Evolutionary conservation across 1,139 yeast genomes (phyloP).

Genomic region (Eremothecium gossypii): DNA sequence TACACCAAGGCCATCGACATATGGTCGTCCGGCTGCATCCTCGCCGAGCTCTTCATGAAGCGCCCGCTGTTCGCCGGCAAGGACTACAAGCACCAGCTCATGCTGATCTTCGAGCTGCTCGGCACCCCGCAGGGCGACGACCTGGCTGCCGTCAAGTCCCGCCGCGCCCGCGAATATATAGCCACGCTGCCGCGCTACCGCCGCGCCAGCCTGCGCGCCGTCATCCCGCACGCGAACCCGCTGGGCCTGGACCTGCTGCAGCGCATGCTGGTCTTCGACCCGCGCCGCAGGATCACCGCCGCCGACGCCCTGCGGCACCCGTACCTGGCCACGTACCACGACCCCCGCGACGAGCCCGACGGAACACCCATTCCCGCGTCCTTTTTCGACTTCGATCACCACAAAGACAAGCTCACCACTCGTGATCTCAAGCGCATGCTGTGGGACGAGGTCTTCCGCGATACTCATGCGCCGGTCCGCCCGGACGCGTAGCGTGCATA

Average conservation of each 20-base stretch:
- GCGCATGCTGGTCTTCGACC: conserved; percentile 70
- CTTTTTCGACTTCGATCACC: conserved; percentile 75
- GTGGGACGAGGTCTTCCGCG: conserved; percentile 42
- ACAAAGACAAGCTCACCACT: conserved; percentile 59
- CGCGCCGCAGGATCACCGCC: conserved; percentile 66
- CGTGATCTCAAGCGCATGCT: conserved; percentile 63
- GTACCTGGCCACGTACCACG: conserved; percentile 70
- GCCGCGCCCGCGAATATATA: conserved; percentile 81
- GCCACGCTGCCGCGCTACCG: conserved; percentile 55
- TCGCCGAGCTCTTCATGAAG: conserved; percentile 85
- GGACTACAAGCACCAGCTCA: conserved; percentile 85
- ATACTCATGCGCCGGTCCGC: not conserved
- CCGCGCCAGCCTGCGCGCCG: conserved; percentile 43
- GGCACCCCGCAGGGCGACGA: conserved; percentile 88
- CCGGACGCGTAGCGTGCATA: too few relatives aligned
- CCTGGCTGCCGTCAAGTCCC: conserved; percentile 66
- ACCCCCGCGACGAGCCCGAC: conserved; percentile 72
- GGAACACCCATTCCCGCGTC: conserved; percentile 65
- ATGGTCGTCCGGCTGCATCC: conserved; percentile 94
- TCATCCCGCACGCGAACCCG: conserved; percentile 52
- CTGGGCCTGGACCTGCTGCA: conserved; percentile 70
- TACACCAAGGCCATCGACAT: conserved; percentile 93
- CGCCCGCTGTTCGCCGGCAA: conserved; percentile 90
- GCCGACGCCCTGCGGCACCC: conserved; percentile 78
- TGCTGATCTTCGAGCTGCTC: conserved; percentile 76